A percentile compares a stretch with the other conserved stretches of the same genome.
Evolutionary conservation across 495 filamentous ascomycete species (phyloP).

Genomic region (Penicillium fimorum): DNA sequence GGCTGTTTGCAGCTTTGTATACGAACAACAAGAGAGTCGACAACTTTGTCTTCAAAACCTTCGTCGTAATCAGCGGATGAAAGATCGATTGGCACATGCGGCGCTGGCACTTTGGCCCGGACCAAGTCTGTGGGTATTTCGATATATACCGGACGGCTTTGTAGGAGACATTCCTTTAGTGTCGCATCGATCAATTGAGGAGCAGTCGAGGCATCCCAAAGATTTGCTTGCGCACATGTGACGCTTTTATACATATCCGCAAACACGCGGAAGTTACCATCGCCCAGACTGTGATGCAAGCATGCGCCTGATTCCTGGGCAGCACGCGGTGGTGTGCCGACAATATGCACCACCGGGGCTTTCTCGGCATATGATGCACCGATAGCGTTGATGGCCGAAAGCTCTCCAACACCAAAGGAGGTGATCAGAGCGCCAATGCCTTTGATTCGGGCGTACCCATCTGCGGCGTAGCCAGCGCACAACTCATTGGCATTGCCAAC

Average conservation of each 20-base stretch:
- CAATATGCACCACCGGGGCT: conserved; percentile 74
- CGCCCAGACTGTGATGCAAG: conserved; percentile 2
- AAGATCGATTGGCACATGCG: background rate
- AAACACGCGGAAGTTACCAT: background rate
- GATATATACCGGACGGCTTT: conserved; percentile 42
- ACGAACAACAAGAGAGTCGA: conserved; percentile 17
- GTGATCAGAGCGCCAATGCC: conserved; percentile 69
- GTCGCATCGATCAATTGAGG: conserved; percentile 31
- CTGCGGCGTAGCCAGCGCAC: conserved; percentile 74
- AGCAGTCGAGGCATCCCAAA: background rate
- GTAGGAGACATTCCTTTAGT: conserved; percentile 32
- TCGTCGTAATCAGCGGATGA: conserved; percentile 2
- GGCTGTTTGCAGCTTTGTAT: conserved; percentile 30
- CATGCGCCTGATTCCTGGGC: background rate
- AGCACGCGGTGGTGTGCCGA: conserved; percentile 46
- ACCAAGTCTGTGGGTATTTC: conserved; percentile 42
- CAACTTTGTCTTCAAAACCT: conserved; percentile 9
- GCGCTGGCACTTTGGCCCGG: conserved; percentile 12
- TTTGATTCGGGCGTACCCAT: conserved; percentile 71
- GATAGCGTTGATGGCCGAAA: conserved; percentile 67
- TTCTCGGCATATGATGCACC: conserved; percentile 69
- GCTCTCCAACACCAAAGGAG: conserved; percentile 73
- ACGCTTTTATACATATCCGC: background rate
- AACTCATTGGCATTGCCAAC: conserved; percentile 75
- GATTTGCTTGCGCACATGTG: background rate